A percentile compares a stretch with the other conserved stretches of the same genome.
Evolutionary conservation across 495 filamentous ascomycete genomes (phyloP).

Genomic region (Acidomyces sp.): DNA sequence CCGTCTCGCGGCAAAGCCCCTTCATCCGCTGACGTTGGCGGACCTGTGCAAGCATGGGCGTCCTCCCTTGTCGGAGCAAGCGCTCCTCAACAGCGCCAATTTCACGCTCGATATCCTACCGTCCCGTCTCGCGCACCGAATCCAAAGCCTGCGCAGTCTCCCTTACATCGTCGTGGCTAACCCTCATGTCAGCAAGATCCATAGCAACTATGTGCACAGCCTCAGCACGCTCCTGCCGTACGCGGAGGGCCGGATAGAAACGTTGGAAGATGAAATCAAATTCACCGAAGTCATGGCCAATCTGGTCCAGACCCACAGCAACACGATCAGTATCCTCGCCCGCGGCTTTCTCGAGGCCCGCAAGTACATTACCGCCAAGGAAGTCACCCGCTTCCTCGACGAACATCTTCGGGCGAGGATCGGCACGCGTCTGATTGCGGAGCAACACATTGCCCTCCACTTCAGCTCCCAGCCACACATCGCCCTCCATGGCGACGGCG

Average conservation of each 20-base stretch:
- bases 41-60: slow-evolving; percentile 90
- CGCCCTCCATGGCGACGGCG: slow-evolving; percentile 28
- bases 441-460: slow-evolving; percentile 92
- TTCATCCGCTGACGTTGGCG: slow-evolving; percentile 70
- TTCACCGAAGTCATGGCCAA: slow-evolving; percentile 89
- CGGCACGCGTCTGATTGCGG: slow-evolving; percentile 83
- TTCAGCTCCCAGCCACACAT: slow-evolving; percentile 62
- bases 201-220: slow-evolving; percentile 88
- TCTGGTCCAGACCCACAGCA: slow-evolving; percentile 80
- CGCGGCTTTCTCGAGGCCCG: slow-evolving; percentile 84
- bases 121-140: slow-evolving; percentile 84
- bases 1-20: slow-evolving; percentile 58
- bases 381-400: slow-evolving; percentile 84
- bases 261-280: slow-evolving; percentile 70
- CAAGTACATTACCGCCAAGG: slow-evolving; percentile 63
- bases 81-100: slow-evolving; percentile 77
- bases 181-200: slow-evolving; percentile 80
- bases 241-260: slow-evolving; percentile 58
- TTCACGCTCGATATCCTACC: slow-evolving; percentile 89
- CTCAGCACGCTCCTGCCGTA: slow-evolving; percentile 79
- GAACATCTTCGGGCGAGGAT: slow-evolving; percentile 89
- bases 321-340: slow-evolving; percentile 87
- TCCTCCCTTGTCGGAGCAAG: slow-evolving; percentile 66
- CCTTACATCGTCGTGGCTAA: slow-evolving; percentile 97
- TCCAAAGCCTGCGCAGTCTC: slow-evolving; percentile 80